Evolutionary conservation across 805 yeast species (phyloP).

Genomic region (Zygoascus flipseniorum): DNA sequence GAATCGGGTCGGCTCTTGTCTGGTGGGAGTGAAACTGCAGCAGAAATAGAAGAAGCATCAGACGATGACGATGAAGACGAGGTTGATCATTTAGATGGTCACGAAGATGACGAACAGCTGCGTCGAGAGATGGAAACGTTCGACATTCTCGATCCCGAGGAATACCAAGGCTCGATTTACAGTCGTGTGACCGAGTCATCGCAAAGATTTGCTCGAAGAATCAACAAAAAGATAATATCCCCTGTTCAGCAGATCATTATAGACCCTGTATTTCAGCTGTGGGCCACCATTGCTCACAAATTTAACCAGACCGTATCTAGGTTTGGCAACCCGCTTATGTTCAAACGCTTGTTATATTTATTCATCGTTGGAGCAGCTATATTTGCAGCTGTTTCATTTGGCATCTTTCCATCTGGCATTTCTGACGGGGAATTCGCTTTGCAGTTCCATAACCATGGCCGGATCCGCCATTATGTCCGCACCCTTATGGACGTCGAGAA

Average conservation of each 20-base stretch:
- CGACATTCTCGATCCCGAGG: slow-evolving; percentile 36
- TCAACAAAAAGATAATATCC: slow-evolving; percentile 23
- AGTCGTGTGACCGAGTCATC: slow-evolving; percentile 17
- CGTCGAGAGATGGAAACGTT: slow-evolving; percentile 31
- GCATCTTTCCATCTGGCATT: slow-evolving; percentile 39
- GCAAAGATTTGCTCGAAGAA: slow-evolving; percentile 11
- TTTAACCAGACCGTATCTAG: slow-evolving; percentile 52
- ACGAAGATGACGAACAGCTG: slow-evolving; percentile 6
- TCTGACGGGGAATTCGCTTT: slow-evolving; percentile 19
- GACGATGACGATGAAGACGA: slow-evolving; percentile 3
- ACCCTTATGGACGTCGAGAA: slow-evolving; percentile 46
- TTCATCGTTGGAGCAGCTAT: slow-evolving; percentile 50
- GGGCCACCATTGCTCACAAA: slow-evolving; percentile 29
- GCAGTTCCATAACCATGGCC: slow-evolving; percentile 53
- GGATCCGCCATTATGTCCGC: slow-evolving; percentile 41
- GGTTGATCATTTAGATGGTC: slow-evolving; percentile 3
- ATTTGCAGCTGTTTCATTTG: slow-evolving; percentile 50
- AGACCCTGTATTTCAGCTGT: slow-evolving; percentile 40
- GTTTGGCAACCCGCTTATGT: slow-evolving; percentile 80
- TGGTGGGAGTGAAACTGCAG: background rate
- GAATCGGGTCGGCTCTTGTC: background rate
- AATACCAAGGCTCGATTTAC: slow-evolving; percentile 5
- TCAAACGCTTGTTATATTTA: slow-evolving; percentile 69
- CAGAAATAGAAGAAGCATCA: background rate
- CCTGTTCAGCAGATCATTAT: slow-evolving; percentile 36